A percentile compares a stretch with the other conserved stretches of the same genome.
These are phyloP conservation scores for Termitomyces sp. DNA, from an alignment of 768 basidiomycete genomes.

Conservation along the genomic window DNA sequence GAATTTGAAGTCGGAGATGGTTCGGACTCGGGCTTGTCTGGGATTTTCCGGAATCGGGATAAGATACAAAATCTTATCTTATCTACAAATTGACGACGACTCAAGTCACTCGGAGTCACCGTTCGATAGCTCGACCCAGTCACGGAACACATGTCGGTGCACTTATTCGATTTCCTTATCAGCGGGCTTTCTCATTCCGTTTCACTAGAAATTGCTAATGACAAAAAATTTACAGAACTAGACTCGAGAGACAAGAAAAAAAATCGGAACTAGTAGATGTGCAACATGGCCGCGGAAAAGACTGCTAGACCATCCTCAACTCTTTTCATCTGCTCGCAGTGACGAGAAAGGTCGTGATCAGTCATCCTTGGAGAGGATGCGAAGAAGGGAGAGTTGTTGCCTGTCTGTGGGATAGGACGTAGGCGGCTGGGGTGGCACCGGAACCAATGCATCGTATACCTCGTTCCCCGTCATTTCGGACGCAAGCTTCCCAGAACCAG, in stretches of 20 bases:
- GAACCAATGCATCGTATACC: not conserved
- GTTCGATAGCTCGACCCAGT: too few species aligned
- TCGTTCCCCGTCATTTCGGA: not conserved
- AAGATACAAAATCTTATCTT: too few species aligned
- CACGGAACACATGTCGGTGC: too few species aligned
- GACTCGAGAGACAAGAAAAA: not conserved
- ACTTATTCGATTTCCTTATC: not conserved
- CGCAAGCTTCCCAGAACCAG: not conserved
- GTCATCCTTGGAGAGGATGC: not conserved
- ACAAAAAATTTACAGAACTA: not conserved
- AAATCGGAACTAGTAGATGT: not conserved
- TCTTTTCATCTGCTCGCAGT: not conserved
- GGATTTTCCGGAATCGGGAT: too few species aligned
- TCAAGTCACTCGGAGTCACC: too few species aligned
- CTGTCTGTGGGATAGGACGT: not conserved
- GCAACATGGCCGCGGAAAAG: not conserved
- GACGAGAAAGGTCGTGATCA: not conserved
- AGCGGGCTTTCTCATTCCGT: not conserved
- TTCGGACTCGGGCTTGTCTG: too few species aligned
- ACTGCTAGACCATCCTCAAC: too few species aligned
- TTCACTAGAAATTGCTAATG: not conserved
- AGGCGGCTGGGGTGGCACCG: not conserved
- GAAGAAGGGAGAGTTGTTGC: not conserved
- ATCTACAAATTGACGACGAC: too few species aligned
- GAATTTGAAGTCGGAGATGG: too few species aligned